phyloP scores from a whole-genome alignment of 1,139 yeast species.

The Yamadazyma siamensis region DNA sequence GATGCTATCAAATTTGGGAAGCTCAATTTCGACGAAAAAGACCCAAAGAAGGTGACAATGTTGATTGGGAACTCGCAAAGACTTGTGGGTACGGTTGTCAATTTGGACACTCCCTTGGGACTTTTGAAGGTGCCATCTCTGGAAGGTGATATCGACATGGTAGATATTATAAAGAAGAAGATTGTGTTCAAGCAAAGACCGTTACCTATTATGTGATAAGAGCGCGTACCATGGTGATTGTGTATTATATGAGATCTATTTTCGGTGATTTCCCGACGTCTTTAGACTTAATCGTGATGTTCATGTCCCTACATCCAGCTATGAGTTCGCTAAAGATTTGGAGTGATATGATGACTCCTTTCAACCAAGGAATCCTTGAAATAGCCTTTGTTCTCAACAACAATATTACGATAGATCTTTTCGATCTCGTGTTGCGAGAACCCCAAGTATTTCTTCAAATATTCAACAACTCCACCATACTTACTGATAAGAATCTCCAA shows the following conservation, averaged over 20 bases:
- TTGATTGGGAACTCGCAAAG: constrained; percentile 67
- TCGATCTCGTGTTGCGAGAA: constrained; percentile 49
- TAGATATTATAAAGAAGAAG: constrained; percentile 58
- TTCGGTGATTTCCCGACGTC: constrained; percentile 2
- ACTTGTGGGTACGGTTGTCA: constrained; percentile 53
- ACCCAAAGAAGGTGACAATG: constrained; percentile 47
- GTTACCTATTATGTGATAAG: constrained; percentile 66
- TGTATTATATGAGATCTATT: background rate
- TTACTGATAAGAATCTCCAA: constrained; percentile 46
- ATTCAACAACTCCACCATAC: constrained; percentile 55
- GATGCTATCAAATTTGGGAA: constrained; percentile 59
- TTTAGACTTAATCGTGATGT: constrained; percentile 12
- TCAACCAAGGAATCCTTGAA: constrained; percentile 18
- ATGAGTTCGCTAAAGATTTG: constrained; percentile 1
- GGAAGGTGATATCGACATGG: constrained; percentile 28
- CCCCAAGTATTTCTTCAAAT: constrained; percentile 46
- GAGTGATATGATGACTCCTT: constrained; percentile 23
- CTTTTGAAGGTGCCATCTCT: constrained; percentile 36
- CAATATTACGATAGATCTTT: constrained; percentile 45
- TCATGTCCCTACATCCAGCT: too few species aligned
- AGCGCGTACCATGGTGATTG: background rate
- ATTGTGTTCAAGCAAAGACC: constrained; percentile 65
- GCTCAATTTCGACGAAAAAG: constrained; percentile 47
- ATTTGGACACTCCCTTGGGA: constrained; percentile 60
- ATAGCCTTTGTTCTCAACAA: constrained; percentile 21